These are phyloP conservation scores for Colletotrichum tanaceti DNA, from an alignment of 2,329 filamentous ascomycete genomes.

Conservation along the genomic window DNA sequence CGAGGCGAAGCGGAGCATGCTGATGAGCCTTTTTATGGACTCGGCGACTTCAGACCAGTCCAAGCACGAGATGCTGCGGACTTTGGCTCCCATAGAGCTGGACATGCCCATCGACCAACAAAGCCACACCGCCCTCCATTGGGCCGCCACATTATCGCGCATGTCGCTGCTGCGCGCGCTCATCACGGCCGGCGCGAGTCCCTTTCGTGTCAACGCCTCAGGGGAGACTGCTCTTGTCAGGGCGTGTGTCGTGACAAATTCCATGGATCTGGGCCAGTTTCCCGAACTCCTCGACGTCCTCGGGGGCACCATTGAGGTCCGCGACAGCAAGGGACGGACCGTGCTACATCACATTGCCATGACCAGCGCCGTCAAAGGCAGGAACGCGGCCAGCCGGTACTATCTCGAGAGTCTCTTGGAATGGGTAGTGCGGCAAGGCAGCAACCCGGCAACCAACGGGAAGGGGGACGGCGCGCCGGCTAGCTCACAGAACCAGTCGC, in stretches of 20 bases:
- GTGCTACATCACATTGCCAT: constrained; percentile 97
- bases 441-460: constrained; percentile 55
- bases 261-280: constrained; percentile 90
- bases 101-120: constrained; percentile 93
- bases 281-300: constrained; percentile 90
- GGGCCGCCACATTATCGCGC: constrained; percentile 92
- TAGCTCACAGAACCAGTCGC: constrained; percentile 53
- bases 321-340: constrained; percentile 89
- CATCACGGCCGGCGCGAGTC: constrained; percentile 85
- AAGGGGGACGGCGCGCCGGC: constrained; percentile 49
- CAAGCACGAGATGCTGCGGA: constrained; percentile 80
- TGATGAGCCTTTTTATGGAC: constrained; percentile 87
- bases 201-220: constrained; percentile 86
- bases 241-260: constrained; percentile 93
- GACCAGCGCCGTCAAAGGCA: constrained; percentile 93
- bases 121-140: constrained; percentile 91
- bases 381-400: constrained; percentile 91
- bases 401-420: constrained; percentile 95
- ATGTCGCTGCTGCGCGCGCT: constrained; percentile 84
- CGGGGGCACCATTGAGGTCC: constrained; percentile 88
- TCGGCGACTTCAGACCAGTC: constrained; percentile 75
- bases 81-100: constrained; percentile 81
- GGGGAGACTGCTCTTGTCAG: constrained; percentile 95
- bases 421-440: constrained; percentile 90
- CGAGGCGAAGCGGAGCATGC: constrained; percentile 82